Evolutionary conservation across 352 stramenopile species (phyloP).

Genomic region (Phytophthora foliorum): DNA sequence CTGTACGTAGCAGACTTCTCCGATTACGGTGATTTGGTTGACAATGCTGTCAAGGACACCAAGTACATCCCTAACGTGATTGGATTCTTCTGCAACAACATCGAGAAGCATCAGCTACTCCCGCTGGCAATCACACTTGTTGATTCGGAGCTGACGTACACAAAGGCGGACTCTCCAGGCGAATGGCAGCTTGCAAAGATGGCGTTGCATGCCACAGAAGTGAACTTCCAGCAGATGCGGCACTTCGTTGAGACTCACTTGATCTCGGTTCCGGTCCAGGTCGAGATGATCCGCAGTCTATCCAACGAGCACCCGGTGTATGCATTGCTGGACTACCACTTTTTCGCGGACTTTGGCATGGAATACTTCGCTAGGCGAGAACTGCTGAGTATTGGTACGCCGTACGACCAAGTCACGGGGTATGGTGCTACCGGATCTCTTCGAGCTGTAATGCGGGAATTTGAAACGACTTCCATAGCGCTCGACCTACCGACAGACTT

Average conservation of each 20-base stretch:
- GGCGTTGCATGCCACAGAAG: constrained; percentile 44
- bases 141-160: constrained; percentile 35
- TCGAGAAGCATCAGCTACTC: constrained; percentile 26
- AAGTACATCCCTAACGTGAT: constrained; percentile 47
- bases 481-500: constrained; percentile 39
- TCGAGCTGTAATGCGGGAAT: constrained; percentile 38
- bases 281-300: constrained; percentile 52
- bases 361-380: constrained; percentile 41
- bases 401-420: constrained; percentile 46
- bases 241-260: constrained; percentile 42
- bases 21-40: constrained; percentile 25
- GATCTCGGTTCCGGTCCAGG: constrained; percentile 46
- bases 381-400: constrained; percentile 37
- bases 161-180: constrained; percentile 28
- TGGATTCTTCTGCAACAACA: constrained; percentile 51
- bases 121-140: constrained; percentile 46
- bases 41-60: constrained; percentile 17
- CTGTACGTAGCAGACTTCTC: constrained; percentile 44
- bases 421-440: constrained; percentile 46
- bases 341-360: constrained; percentile 47
- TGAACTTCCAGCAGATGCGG: constrained; percentile 46
- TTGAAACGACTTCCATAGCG: constrained; percentile 30
- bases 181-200: constrained; percentile 56
- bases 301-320: constrained; percentile 43
- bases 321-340: constrained; percentile 52